Evolutionary conservation across 805 yeast genomes (phyloP).

Genomic region (Myxozyma neotropica): DNA sequence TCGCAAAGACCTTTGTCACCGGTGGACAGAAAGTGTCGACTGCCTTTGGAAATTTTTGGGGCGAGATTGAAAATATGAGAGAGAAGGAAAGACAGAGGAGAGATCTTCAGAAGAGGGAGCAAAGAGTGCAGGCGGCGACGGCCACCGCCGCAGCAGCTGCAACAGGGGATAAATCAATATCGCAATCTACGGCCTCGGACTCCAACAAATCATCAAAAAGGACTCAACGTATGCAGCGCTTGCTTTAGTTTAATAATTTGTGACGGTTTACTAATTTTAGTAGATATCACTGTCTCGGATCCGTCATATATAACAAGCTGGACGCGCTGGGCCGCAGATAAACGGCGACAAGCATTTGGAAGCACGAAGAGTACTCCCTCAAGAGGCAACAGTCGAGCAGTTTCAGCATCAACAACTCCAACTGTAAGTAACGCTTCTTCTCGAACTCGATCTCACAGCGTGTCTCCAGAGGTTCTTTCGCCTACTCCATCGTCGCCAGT

Average conservation of each 20-base stretch:
- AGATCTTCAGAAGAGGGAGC: constrained; percentile 11
- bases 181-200: constrained; percentile 7
- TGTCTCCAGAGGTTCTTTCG: background rate
- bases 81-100: constrained; percentile 27
- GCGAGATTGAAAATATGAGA: constrained; percentile 30
- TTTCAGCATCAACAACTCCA: background rate
- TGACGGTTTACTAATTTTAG: background rate
- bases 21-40: constrained; percentile 37
- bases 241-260: background rate
- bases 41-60: constrained; percentile 41
- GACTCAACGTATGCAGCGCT: constrained; percentile 9
- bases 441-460: no score
- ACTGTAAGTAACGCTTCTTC: background rate
- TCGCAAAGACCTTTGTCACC: constrained; percentile 36
- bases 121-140: background rate
- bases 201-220: constrained; percentile 16
- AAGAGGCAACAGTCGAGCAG: background rate
- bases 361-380: background rate
- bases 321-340: constrained; percentile 33
- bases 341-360: constrained; percentile 25
- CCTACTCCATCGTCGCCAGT: background rate
- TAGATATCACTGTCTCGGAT: constrained; percentile 17
- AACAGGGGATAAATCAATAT: background rate
- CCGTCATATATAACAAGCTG: constrained; percentile 21
- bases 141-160: no score